Conservation (phyloP, 208 protist species). For the Angomonas ambiguus region DNA sequence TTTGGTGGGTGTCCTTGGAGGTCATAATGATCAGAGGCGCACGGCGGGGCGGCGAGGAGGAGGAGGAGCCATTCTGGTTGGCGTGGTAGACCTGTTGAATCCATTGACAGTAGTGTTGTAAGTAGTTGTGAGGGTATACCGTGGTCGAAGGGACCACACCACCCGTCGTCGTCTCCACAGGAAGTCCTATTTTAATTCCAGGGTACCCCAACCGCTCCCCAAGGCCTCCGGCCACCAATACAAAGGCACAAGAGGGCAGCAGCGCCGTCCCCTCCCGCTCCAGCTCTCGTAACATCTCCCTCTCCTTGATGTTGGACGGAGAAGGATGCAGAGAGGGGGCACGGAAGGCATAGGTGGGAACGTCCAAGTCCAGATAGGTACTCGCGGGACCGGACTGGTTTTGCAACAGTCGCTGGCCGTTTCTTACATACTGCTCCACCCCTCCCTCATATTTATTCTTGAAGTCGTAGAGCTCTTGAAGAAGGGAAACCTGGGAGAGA, state of each 20-base stretch:
- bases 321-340: constrained; percentile 13
- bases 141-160: neutral
- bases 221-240: constrained; percentile 89
- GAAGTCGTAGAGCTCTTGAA: constrained; percentile 62
- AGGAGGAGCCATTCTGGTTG: neutral
- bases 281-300: constrained; percentile 29
- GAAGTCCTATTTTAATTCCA: constrained; percentile 88
- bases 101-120: constrained; percentile 80
- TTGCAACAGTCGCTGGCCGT: constrained; percentile 66
- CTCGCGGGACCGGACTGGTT: neutral
- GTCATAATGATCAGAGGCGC: constrained; percentile 94
- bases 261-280: constrained; percentile 39
- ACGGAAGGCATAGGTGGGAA: neutral
- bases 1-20: constrained; percentile 87
- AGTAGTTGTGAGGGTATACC: constrained; percentile 37
- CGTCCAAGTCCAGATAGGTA: too few relatives aligned
- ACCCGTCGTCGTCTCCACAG: constrained; percentile 77
- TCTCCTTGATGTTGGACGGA: constrained; percentile 18
- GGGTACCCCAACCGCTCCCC: constrained; percentile 91
- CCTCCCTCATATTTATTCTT: constrained; percentile 60
- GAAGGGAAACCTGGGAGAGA: constrained; percentile 27
- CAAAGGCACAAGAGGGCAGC: constrained; percentile 70
- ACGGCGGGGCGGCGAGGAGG: too few relatives aligned
- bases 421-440: constrained; percentile 76
- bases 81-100: constrained; percentile 23